Conservation (phyloP, 116 monocot species). For the Thalassia testudinum region DNA sequence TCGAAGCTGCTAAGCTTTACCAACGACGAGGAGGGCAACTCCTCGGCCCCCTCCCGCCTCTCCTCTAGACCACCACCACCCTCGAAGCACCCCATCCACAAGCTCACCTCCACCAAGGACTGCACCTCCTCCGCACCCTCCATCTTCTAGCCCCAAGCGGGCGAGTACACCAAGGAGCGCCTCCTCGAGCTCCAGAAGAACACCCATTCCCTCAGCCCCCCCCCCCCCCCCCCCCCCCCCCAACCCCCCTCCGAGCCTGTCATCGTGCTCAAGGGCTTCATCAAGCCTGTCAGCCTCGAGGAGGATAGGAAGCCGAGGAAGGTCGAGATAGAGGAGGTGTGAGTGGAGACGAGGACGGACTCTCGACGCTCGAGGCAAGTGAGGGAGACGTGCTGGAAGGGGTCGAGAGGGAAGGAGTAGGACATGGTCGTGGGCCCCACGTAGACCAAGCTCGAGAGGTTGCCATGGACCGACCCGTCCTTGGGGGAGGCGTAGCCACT, state of each 20-base stretch:
- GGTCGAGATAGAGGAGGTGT: neutral
- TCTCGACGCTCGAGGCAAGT: conserved; percentile 91
- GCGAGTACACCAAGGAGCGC: conserved; percentile 82
- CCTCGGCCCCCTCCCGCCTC: conserved; percentile 3
- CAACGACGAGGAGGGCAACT: conserved; percentile 62
- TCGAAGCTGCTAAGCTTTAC: conserved; percentile 96
- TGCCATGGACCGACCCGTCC: conserved; percentile 50
- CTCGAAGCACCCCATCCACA: too few relatives aligned
- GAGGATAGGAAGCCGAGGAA: neutral
- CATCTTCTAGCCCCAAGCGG: conserved; percentile 70
- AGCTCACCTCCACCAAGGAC: conserved; percentile 29
- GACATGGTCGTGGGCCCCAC: conserved; percentile 68
- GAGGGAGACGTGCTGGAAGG: conserved; percentile 72
- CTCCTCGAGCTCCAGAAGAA: conserved; percentile 94
- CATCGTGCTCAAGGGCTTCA: neutral
- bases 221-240: neutral
- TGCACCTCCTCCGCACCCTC: conserved; percentile 38
- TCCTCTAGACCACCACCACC: too few relatives aligned
- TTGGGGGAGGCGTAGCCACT: conserved; percentile 33
- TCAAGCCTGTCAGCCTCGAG: conserved; percentile 5
- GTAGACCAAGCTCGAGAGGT: conserved; percentile 49
- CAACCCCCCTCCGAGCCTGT: neutral
- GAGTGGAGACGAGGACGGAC: too few relatives aligned
- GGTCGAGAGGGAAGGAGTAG: conserved; percentile 77
- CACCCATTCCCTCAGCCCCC: conserved; percentile 42